Conservation (phyloP, 1,139 yeast genomes). For the Scheffersomyces stambukii region DNA sequence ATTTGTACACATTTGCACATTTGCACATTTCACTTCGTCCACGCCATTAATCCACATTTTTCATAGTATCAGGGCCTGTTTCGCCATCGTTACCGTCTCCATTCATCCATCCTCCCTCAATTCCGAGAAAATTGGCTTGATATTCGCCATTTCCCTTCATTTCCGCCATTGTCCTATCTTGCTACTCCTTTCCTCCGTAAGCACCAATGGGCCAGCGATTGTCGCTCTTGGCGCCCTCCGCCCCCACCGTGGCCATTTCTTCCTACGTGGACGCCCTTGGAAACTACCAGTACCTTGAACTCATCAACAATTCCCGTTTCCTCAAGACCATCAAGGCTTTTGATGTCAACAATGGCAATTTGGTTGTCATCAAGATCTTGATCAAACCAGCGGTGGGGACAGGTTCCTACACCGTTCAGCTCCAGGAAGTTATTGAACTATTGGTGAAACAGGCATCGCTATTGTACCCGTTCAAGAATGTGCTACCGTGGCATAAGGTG, state of each 20-base stretch:
- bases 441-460: slow-evolving; percentile 32
- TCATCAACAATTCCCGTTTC: slow-evolving; percentile 74
- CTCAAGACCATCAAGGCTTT: slow-evolving; percentile 81
- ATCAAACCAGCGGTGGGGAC: slow-evolving; percentile 75
- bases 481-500: slow-evolving; percentile 66
- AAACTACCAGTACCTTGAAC: slow-evolving; percentile 66
- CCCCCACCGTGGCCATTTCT: slow-evolving; percentile 88
- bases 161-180: no score
- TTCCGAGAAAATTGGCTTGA: neutral
- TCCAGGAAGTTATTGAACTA: slow-evolving; percentile 33
- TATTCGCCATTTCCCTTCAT: no score
- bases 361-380: slow-evolving; percentile 72
- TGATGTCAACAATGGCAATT: slow-evolving; percentile 54
- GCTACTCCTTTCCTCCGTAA: neutral
- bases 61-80: no score
- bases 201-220: slow-evolving; percentile 78
- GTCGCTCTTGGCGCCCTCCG: slow-evolving; percentile 82
- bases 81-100: neutral
- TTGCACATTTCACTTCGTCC: no score
- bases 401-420: slow-evolving; percentile 25
- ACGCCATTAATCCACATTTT: no score
- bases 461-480: slow-evolving; percentile 54
- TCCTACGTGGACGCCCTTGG: slow-evolving; percentile 81
- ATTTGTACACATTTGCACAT: no score
- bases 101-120: neutral